Evolutionary conservation across 805 yeast species (phyloP), one percentile per base, ranked within the genome.

Genomic region (Pichia ethanolica): DNA sequence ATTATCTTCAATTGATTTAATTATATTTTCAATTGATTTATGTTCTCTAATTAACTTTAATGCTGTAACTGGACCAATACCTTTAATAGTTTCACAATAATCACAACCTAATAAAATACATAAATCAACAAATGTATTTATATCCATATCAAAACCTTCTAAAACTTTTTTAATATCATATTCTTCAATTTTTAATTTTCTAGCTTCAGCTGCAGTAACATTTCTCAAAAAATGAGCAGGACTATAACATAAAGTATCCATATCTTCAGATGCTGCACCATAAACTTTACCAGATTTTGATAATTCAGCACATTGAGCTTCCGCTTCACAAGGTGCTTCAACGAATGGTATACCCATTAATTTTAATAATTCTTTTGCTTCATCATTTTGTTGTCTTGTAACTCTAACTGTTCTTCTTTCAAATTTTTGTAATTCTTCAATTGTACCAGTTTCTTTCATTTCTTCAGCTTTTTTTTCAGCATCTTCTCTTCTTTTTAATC

Each of bases 211-310:
- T 56, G 90, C 93, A 0, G 98, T 93, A 65, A 93, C 74, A 64
- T 93, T 96, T 56, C 99, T 78, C 53, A 93, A 72, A 47, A 93
- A 69, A 52, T 70, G 81, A 6, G 96, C 93, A 2, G 98, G 87
- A 49, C 81, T 83, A 63, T 91, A 93, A 61, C 98, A 93, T 49
- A 93, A 66, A 1, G 99, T 93, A 68, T 93, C 99, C 99, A 93
- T 93, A 79, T 93, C 99, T 65, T 93, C 99, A 6, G 96, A 86
- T 1, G 97, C 99, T 3, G 98, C 96, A 8, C 96, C 99, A 63
- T 83, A 93, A 0, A 91, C 98, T 62, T 89, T 89, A 2, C 96
- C 97, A 11, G 81, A 78, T 50, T 81, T 78, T 4, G 97, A 97
- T 44, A 93, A 69, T 54, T 82, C 93, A 0, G 99, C 98, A 72